Evolutionary conservation across 176 grass and related monocot genomes (phyloP), one percentile per base, ranked within the genome.

Genomic region (Oryza meridionalis): DNA sequence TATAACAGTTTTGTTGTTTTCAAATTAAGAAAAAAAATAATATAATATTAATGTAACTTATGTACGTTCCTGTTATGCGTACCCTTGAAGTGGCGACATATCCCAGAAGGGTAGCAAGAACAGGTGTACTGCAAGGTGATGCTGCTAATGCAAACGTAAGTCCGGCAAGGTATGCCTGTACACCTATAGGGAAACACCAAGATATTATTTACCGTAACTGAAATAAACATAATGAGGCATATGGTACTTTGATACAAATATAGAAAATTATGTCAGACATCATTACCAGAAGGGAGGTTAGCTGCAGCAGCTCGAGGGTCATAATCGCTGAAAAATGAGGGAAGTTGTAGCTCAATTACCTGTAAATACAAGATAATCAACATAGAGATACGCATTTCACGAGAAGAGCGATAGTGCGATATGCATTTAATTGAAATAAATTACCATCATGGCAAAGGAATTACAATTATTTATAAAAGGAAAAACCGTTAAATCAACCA

Each of bases 111-210:
- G 96, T 95, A 49, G 96, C 96, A 68, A 98, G 96, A 63, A 98
- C 96, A 67, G 96, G 96, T 67, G 93, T 98, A 88, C 93, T 98
- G 86, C 96, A 98, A 85, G 96, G 96, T 67, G 96, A 98, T 83
- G 93, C 93, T 27, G 96, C 96, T 40, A 98, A 86, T 38, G 96
- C 96, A 93, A 98, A 98, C 83, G 96, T 92, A 86, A 98, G 96
- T 44, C 96, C 92, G 86, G 89, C 93, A 76, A 98, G 83, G 90
- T 98, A 98, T 92, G 93, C 93, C 95, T 95, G 96, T 67, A 95
- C 92, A 76, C 92, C 96, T 98, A 84, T 76, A 24, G 75, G 14
- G 5, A 13, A 64, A 75, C 53, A 44, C 4, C 73, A 42, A 90
- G 24, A 73, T 79, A 74, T 73, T 68, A 81, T 42, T 37, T 19